Conservation (phyloP, 1,139 yeast genomes). For the Insectozyma bohioensis region DNA sequence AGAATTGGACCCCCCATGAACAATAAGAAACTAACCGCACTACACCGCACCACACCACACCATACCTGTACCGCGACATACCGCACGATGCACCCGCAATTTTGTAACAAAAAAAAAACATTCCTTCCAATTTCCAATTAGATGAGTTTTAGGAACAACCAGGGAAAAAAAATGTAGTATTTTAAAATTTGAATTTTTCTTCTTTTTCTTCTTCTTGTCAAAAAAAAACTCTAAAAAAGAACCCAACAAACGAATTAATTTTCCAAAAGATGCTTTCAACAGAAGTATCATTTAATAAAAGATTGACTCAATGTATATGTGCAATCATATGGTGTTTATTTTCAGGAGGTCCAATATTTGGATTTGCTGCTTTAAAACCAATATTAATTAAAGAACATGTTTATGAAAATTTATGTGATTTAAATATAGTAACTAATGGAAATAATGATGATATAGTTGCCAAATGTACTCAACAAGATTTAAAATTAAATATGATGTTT, state of each 20-base stretch:
- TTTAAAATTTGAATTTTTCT: too few species aligned
- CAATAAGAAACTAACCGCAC: too few species aligned
- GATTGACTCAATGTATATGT: conserved; percentile 31
- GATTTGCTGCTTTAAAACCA: conserved; percentile 51
- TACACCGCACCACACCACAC: too few species aligned
- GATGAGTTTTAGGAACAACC: too few species aligned
- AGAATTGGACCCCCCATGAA: too few species aligned
- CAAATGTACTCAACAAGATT: conserved; percentile 42
- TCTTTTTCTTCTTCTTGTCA: neutral
- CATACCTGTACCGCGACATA: too few species aligned
- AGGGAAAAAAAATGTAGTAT: too few species aligned
- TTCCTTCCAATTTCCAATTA: too few species aligned
- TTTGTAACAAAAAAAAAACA: too few species aligned
- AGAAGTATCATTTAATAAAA: conserved; percentile 12
- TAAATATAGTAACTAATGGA: conserved; percentile 1
- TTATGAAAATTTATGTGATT: conserved; percentile 37
- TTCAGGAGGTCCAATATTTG: conserved; percentile 49
- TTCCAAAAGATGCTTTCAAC: conserved; percentile 13
- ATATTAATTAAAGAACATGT: conserved; percentile 39
- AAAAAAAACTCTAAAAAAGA: too few species aligned
- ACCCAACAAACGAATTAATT: neutral
- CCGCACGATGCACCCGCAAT: too few species aligned
- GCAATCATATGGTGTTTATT: conserved; percentile 45
- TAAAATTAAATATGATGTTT: conserved; percentile 46
- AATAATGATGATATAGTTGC: conserved; percentile 17